A percentile compares a stretch with the other conserved stretches of the same genome.
phyloP scores from a whole-genome alignment of 495 filamentous ascomycete genomes.

The Penicillium robsamsonii region DNA sequence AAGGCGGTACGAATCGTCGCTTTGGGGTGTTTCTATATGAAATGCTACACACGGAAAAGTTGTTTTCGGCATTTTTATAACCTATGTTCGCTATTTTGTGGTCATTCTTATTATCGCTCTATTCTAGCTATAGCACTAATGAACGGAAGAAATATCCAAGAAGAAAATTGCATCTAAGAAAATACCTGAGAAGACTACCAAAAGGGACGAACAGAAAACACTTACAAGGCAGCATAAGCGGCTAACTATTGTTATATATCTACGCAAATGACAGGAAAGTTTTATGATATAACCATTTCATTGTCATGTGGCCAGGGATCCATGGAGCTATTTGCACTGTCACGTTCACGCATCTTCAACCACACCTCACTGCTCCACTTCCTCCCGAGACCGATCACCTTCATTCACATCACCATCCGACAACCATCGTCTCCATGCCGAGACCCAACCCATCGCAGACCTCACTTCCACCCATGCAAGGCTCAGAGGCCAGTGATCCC shows the following conservation, averaged over 20 bases:
- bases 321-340: background rate
- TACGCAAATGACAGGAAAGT: background rate
- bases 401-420: background rate
- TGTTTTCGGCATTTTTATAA: too few relatives aligned
- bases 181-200: too few relatives aligned
- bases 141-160: too few relatives aligned
- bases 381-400: background rate
- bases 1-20: background rate
- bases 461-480: slow-evolving; percentile 1
- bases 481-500: background rate
- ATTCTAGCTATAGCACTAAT: too few relatives aligned
- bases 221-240: too few relatives aligned
- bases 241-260: background rate
- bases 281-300: slow-evolving; percentile 10
- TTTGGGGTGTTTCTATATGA: background rate
- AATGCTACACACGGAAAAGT: too few relatives aligned
- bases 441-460: background rate
- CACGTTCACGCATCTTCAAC: slow-evolving; percentile 1
- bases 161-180: too few relatives aligned
- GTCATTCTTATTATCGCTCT: too few relatives aligned
- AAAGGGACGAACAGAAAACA: too few relatives aligned
- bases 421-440: background rate
- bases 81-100: too few relatives aligned
- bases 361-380: background rate
- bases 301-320: background rate